Evolutionary conservation across 2,329 filamentous ascomycete species (phyloP), one percentile per base, ranked within the genome.

Genomic region (Botrytis fabae): DNA sequence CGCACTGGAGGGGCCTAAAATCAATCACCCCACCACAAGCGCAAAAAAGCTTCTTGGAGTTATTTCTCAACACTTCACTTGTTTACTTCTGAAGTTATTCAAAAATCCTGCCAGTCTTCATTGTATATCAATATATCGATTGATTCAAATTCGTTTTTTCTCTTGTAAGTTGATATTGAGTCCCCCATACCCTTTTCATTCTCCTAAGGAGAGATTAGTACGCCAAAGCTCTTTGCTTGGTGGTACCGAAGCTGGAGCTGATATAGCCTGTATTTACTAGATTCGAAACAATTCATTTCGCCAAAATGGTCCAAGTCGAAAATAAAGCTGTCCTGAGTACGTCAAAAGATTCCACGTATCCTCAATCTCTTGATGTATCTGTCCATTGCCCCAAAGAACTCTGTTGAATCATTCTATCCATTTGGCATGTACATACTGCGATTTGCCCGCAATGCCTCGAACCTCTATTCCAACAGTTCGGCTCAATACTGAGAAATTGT

Each of bases 281-380:
- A 69, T 59, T 68, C 62, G 70, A 69, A 72, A 69, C 70, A 54
- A 61, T 35, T n/a, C 44, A 72, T 69, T 42, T 69, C 62, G 76
- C 78, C 83, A 86, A 81, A 77, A 92, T 92, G 90, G 70, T 72
- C 51, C 70, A 72, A 61, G 89, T 91, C 81, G 87, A 92, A 81
- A 89, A 92, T 75, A 92, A 92, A 83, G 87, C 88, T 76, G 90
- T 90, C 76, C 85, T 93, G 79, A 92, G 87, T 89, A 86, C 78
- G 86, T 82, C 65, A 65, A 60, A 57, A 68, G 28, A 38, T 77
- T 75, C 80, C 80, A 73, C 81, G 82, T 79, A 77, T 76, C 78
- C 73, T 77, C 68, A 78, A 64, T 62, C 35, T 62, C 25, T 42
- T n/a, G 35, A 62, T 62, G 6, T 62, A 62, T 62, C 60, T 42